These are phyloP conservation scores for Fusarium udum DNA, from an alignment of 2,329 filamentous ascomycete species.

Conservation along the genomic window DNA sequence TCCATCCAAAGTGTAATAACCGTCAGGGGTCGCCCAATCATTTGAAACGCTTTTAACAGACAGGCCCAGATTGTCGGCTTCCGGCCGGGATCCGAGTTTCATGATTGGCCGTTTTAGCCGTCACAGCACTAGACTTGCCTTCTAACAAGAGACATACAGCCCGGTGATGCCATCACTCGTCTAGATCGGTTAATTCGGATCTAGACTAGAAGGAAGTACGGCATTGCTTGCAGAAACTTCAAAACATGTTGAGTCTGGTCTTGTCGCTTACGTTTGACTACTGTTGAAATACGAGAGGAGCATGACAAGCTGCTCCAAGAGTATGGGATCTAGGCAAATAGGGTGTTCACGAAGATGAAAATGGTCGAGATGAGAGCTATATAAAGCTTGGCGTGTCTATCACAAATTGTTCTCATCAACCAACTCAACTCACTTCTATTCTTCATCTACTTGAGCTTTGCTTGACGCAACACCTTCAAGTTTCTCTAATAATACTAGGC, in stretches of 20 bases:
- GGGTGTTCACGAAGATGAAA: neutral
- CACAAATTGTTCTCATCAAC: neutral
- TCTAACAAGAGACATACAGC: neutral
- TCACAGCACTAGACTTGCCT: neutral
- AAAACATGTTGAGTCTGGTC: neutral
- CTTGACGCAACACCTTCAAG: slow-evolving; percentile 11
- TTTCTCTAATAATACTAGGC: neutral
- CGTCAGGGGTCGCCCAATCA: neutral
- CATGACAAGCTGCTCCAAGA: neutral
- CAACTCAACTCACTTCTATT: neutral
- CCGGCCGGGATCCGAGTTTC: neutral
- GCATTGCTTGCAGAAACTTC: neutral
- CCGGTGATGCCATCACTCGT: neutral
- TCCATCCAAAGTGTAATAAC: neutral
- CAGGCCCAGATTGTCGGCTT: neutral
- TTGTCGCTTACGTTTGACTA: neutral
- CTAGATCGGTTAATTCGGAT: neutral
- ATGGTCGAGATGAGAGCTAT: neutral
- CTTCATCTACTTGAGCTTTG: neutral
- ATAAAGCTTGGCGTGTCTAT: neutral
- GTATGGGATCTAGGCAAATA: neutral
- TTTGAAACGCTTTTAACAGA: neutral
- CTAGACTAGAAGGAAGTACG: neutral
- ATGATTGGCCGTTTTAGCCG: neutral
- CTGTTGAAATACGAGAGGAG: neutral